Base-by-base conservation (phyloP, 75 land plant species). In the Chamaecyparis obtusa region DNA sequence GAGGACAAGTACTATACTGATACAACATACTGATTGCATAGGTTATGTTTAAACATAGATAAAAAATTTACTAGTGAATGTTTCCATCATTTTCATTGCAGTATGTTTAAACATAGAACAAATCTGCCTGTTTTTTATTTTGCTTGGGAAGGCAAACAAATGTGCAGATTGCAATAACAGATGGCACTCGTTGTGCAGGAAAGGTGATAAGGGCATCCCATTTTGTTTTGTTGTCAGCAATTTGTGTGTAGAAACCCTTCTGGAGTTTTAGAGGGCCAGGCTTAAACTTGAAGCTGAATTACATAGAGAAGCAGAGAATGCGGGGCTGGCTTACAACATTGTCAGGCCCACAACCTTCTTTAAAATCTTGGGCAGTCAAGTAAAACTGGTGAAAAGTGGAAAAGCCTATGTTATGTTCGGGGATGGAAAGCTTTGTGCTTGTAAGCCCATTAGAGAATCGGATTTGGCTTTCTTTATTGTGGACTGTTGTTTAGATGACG, bases 401-500 rank as follows among this genome's bases (percentile, higher is more conserved):
- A 96, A 98, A 86, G 99, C 99, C 16, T 98, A 96, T 87, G 96
- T 98, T 33, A 95, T 98, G 99, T 98, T 98, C 92, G 99, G 99
- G 2, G 99, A 98, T 89, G 99, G 99, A 27, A 87, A 87, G 37
- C 90, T 98, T 19, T 96, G 99, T 87, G 98, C 99, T 39, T 98
- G 99, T 87, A 98, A 98, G 89, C 99, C 99, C 37, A 98, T 98
- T 36, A 96, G 99, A 44, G 99, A 98, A 87, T 89, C 88, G 6
- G 99, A 98, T 88, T 87, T 98, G 49, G 99, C 99, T 24, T 89
- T 96, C 10, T 98, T 96, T 90, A 95, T 98, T 27, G 92, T 95
- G 13, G 99, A 98, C 88, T 98, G 99, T 88, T 92, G 94, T 44
- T 81, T 90, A 88, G 92, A 91, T 44, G 91, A 88, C 35, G 95